Evolutionary conservation across 1,284 basidiomycete species (phyloP).

Genomic region (Meira nashicola): DNA sequence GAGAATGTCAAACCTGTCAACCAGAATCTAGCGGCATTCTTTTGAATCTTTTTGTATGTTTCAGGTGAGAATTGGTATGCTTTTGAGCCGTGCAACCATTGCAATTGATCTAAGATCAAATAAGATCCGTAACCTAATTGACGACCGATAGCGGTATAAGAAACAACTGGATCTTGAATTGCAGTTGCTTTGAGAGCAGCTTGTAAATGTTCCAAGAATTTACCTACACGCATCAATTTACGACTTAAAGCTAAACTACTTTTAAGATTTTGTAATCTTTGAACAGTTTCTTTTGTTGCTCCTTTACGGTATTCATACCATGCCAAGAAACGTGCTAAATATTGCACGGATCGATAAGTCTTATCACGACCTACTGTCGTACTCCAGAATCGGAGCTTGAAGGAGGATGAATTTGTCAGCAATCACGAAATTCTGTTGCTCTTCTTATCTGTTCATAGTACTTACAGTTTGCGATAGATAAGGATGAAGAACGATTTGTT

Average conservation of each 20-base stretch:
- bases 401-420: background rate
- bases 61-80: slow-evolving; percentile 57
- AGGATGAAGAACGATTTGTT: slow-evolving; percentile 51
- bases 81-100: slow-evolving; percentile 47
- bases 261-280: slow-evolving; percentile 54
- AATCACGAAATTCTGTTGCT: background rate
- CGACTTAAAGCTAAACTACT: slow-evolving; percentile 54
- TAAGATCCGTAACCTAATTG: slow-evolving; percentile 87
- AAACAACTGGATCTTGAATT: slow-evolving; percentile 65
- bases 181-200: slow-evolving; percentile 74
- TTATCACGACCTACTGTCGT: slow-evolving; percentile 56
- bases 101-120: slow-evolving; percentile 55
- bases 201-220: slow-evolving; percentile 91
- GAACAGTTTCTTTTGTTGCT: slow-evolving; percentile 55
- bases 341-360: slow-evolving; percentile 87
- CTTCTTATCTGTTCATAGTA: background rate
- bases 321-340: slow-evolving; percentile 81
- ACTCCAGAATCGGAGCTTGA: slow-evolving; percentile 49
- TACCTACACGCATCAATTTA: slow-evolving; percentile 85
- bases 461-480: slow-evolving; percentile 46
- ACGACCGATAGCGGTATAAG: slow-evolving; percentile 72
- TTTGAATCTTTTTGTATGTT: slow-evolving; percentile 65
- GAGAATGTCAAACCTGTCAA: slow-evolving; percentile 62
- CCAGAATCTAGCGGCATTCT: slow-evolving; percentile 82
- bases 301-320: slow-evolving; percentile 62